phyloP scores from a whole-genome alignment of 2,329 filamentous ascomycete species.

The Colletotrichum endophyticum region DNA sequence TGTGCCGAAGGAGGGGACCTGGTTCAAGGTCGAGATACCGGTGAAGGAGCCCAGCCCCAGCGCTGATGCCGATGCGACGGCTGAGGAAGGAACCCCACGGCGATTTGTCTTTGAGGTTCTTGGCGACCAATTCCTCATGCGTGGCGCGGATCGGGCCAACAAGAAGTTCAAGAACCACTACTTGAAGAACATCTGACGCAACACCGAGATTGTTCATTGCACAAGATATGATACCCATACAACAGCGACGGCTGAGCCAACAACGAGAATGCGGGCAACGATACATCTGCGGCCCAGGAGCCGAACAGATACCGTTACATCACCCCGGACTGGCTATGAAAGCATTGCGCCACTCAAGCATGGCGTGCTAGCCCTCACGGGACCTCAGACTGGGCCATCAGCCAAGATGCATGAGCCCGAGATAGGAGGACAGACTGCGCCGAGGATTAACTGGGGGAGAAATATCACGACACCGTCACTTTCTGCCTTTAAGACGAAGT shows the following conservation, averaged over 20 bases:
- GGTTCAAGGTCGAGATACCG: constrained; percentile 80
- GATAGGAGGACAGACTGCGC: not conserved
- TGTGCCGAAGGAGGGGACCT: constrained; percentile 87
- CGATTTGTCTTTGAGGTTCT: constrained; percentile 82
- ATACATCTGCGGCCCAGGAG: not conserved
- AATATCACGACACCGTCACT: not conserved
- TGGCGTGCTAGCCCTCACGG: not conserved
- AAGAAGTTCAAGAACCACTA: constrained; percentile 92
- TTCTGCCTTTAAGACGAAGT: not conserved
- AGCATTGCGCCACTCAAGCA: accelerated
- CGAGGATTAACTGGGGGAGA: not conserved
- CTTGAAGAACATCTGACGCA: constrained; percentile 70
- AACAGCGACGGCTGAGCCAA: not conserved
- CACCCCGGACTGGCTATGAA: accelerated
- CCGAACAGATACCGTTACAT: not conserved
- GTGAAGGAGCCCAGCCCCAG: constrained; percentile 24
- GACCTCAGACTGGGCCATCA: accelerated
- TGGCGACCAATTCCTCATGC: constrained; percentile 84
- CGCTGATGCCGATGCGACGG: not conserved
- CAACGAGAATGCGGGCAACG: not conserved
- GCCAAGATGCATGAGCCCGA: not conserved
- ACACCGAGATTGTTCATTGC: accelerated
- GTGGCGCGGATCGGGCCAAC: constrained; percentile 84
- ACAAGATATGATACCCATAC: not conserved
- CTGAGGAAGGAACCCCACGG: constrained; percentile 25